Conservation (phyloP, 1,284 basidiomycete genomes). For the Leccinum colubrinum region DNA sequence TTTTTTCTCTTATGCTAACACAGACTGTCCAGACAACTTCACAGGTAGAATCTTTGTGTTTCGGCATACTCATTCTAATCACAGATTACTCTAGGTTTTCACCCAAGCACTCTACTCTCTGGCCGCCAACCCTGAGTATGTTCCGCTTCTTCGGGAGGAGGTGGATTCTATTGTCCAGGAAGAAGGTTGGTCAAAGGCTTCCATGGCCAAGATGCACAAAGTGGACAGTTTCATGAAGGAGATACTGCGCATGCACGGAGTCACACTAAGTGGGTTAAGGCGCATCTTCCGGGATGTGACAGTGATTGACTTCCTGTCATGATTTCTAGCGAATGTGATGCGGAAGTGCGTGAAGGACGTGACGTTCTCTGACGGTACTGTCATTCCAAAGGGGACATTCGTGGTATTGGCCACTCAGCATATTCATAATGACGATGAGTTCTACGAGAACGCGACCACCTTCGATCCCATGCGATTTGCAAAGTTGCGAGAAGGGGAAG, state of each 20-base stretch:
- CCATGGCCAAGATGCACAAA: conserved; percentile 40
- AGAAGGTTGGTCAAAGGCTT: conserved; percentile 44
- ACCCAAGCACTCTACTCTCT: conserved; percentile 38
- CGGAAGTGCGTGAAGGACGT: conserved; percentile 36
- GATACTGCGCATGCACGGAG: conserved; percentile 34
- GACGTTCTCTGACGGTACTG: conserved; percentile 40
- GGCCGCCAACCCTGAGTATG: conserved; percentile 38
- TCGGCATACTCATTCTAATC: too few relatives aligned
- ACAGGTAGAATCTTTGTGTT: neutral
- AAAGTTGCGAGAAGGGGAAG: conserved; percentile 8
- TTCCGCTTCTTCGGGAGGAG: conserved; percentile 41
- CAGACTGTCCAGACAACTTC: conserved; percentile 12
- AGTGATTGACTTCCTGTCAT: neutral
- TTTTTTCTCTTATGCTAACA: too few relatives aligned
- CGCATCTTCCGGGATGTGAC: neutral
- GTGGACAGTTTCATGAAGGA: conserved; percentile 50
- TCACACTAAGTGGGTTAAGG: conserved; percentile 24
- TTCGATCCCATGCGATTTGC: conserved; percentile 37
- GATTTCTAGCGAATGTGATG: conserved; percentile 30
- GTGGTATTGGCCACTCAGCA: conserved; percentile 24
- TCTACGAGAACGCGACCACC: conserved; percentile 24
- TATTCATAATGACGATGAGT: conserved; percentile 25
- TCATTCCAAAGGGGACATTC: conserved; percentile 37
- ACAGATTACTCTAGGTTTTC: conserved; percentile 23
- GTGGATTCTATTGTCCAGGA: conserved; percentile 35